Evolutionary conservation across 176 grass and related monocot species (phyloP), one percentile per base, ranked within the genome.

Genomic region (Zoysia japonica): DNA sequence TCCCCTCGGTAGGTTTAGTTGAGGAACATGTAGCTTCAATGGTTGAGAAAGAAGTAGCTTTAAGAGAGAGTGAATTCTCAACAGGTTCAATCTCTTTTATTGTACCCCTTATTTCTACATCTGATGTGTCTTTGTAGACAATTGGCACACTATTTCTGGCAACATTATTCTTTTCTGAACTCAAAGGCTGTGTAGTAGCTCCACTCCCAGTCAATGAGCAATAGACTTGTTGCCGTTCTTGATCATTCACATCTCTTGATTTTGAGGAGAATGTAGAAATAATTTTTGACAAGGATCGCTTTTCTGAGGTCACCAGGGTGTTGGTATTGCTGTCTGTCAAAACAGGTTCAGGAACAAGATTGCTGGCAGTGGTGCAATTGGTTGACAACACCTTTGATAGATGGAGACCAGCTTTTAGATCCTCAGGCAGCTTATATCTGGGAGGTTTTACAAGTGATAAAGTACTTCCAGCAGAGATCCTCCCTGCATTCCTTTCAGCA

Each of bases 401-500:
- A 90, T 70, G 9, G 87, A 47, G 49, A 45, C 37, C 62, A 71
- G 35, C 43, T 80, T 81, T 80, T 11, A 65, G 65, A 64, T 85
- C 81, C 28, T 74, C 71, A 45, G 61, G 50, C 59, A 65, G 69
- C 61, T 72, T 87, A 49, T 80, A 71, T 68, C 56, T 87, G 61
- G 61, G 78, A 68, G 78, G 74, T 73, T 82, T 92, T 66, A 66
- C 72, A 70, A 72, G 38, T 45, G 60, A 50, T 73, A 85, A 77
- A 67, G 59, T 71, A 69, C 78, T 81, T 55, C 44, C 44, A 47
- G 71, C 53, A 63, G 64, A 70, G 48, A 71, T 68, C 20, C 9
- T 78, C 63, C 71, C 57, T 4, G 52, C 54, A 64, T 86, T 90
- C 80, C 68, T 80, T 83, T 85, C 79, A 83, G 78, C 65, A 80